Evolutionary conservation across 352 stramenopile species (phyloP).

Genomic region (Pythium angustatum): DNA sequence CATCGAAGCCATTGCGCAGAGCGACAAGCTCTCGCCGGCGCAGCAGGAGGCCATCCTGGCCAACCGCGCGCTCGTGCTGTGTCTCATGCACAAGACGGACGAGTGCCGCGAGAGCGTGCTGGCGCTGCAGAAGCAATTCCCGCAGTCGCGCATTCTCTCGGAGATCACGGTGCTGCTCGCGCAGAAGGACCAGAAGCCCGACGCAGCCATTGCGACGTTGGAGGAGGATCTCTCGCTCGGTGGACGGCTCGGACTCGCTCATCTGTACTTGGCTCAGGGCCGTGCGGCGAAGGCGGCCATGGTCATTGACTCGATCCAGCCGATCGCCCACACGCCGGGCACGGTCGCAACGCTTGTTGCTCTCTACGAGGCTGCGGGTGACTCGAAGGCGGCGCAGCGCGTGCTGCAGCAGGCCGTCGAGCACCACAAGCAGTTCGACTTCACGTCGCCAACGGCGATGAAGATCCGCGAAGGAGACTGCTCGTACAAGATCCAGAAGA

Average conservation of each 20-base stretch:
- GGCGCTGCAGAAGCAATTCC: conserved; percentile 61
- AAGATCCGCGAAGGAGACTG: conserved; percentile 81
- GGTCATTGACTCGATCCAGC: conserved; percentile 59
- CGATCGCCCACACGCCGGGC: conserved; percentile 63
- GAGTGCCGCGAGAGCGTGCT: conserved; percentile 61
- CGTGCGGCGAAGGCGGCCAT: conserved; percentile 51
- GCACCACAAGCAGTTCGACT: conserved; percentile 56
- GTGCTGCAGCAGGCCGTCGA: conserved; percentile 56
- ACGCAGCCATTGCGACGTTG: conserved; percentile 39
- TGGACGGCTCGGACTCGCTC: conserved; percentile 64
- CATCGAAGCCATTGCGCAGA: conserved; percentile 52
- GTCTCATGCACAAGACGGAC: conserved; percentile 77
- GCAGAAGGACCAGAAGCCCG: conserved; percentile 63
- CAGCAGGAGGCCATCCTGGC: conserved; percentile 78
- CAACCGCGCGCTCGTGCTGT: conserved; percentile 73
- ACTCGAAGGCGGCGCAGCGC: conserved; percentile 47
- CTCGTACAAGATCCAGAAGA: conserved; percentile 78
- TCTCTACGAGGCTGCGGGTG: conserved; percentile 65
- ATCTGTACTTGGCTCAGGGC: conserved; percentile 69
- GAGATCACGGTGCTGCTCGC: conserved; percentile 71
- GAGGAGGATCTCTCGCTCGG: conserved; percentile 55
- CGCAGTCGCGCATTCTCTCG: conserved; percentile 48
- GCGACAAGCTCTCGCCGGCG: conserved; percentile 53
- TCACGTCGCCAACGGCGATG: conserved; percentile 56
- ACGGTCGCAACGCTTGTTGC: conserved; percentile 81